Conservation (phyloP, 2,329 filamentous ascomycete species). For the Capronia americana region DNA sequence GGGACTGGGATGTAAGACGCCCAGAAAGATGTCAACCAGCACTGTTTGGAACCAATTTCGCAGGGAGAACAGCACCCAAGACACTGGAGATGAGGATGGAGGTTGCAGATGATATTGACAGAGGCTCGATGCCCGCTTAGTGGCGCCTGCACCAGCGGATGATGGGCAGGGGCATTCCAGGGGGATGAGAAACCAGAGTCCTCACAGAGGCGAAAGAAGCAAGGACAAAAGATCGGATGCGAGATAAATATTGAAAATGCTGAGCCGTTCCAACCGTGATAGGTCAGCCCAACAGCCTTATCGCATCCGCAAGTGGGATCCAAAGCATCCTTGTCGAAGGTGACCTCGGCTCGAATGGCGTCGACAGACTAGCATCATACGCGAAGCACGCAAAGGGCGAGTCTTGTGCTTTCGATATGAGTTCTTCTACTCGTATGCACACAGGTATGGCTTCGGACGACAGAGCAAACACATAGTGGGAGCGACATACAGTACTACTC, state of each 20-base stretch:
- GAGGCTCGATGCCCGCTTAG: background rate
- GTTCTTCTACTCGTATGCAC: background rate
- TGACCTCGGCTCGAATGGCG: background rate
- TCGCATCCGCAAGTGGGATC: background rate
- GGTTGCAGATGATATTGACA: background rate
- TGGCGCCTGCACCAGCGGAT: background rate
- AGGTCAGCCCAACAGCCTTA: background rate
- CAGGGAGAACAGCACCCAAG: background rate
- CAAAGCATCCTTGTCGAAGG: background rate
- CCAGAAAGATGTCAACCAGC: background rate
- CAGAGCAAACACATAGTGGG: background rate
- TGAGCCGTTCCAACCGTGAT: background rate
- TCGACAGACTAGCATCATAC: background rate
- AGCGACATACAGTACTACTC: background rate
- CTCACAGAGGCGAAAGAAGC: background rate
- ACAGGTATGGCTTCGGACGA: background rate
- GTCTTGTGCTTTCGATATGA: background rate
- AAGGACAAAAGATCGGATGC: conserved; percentile 5
- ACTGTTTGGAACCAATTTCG: background rate
- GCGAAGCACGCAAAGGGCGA: background rate
- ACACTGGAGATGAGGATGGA: background rate
- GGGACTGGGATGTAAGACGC: background rate
- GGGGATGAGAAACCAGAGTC: background rate
- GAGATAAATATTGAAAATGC: conserved; percentile 7
- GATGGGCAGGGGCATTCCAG: background rate